Evolutionary conservation across 139 green algal genomes (phyloP), one percentile per base, ranked within the genome.

Genomic region (Dunaliella primolecta): DNA sequence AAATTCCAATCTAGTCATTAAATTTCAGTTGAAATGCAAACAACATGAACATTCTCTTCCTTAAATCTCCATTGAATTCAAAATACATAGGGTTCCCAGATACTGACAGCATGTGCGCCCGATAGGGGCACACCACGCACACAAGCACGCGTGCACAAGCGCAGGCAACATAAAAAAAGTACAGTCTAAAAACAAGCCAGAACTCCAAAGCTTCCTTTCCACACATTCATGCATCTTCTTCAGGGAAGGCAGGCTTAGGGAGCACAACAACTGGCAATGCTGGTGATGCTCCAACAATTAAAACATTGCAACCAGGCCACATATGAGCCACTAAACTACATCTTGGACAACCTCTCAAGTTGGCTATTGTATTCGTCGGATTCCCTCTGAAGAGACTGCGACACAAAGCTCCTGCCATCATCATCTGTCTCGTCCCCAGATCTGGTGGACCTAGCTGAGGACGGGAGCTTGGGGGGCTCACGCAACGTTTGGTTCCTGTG

Each of bases 401-500:
- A 64, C 46, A 64, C 46, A 64, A 64, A 64, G 46, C 46, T 64
- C 7, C 46, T 7, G 15, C 46, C 46, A 7, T 64, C 46, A 64
- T 64, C 46, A 15, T 64, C 46, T 25, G 7, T 64, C 7, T 64
- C 15, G 7, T 64, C 46, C 15, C 15, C 46, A 64, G 46, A 64
- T 64, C n/a, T n/a, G n/a, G n/a, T n/a, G n/a, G 46, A 64, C 46
- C 15, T 64, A 15, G 46, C 71, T 32, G 71, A 30, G 75, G 30
- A 3, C 1, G 78, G 78, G 1, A 83, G 36, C n/a, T 37, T 81
- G 57, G 86, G 86, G 32, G 83, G 82, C 82, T 86, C 76, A 31
- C 86, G 81, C 15, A 86, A 84, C 36, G 82, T 77, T 37, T 86
- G 82, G 57, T 89, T 89, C 78, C 78, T 83, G 78, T 32, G 77